Evolutionary conservation across 176 grass and related monocot genomes (phyloP).

Genomic region (Zea luxurians): DNA sequence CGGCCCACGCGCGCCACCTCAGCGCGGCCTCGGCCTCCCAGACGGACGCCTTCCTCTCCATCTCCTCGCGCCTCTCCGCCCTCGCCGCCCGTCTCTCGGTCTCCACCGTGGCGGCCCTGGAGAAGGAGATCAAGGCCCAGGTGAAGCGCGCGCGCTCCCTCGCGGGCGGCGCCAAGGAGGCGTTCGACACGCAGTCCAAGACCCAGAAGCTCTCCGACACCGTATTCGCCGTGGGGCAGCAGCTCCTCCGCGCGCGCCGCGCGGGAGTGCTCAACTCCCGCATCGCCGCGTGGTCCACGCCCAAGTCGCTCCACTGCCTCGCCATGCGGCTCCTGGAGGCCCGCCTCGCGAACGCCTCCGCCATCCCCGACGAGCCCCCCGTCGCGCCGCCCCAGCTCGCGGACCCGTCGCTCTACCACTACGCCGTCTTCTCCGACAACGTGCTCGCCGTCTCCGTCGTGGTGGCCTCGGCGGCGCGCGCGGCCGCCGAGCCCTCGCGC

Average conservation of each 20-base stretch:
- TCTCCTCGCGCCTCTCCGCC: slow-evolving; percentile 61
- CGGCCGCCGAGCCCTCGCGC: slow-evolving; percentile 56
- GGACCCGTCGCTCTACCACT: slow-evolving; percentile 72
- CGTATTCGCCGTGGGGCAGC: slow-evolving; percentile 77
- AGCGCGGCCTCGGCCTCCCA: slow-evolving; percentile 49
- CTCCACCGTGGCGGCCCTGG: slow-evolving; percentile 45
- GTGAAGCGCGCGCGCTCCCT: slow-evolving; percentile 77
- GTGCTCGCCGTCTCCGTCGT: slow-evolving; percentile 78
- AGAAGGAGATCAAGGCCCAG: slow-evolving; percentile 65
- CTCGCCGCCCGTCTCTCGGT: slow-evolving; percentile 62
- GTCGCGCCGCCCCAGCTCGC: slow-evolving; percentile 28
- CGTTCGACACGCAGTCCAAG: slow-evolving; percentile 90
- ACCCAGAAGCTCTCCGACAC: slow-evolving; percentile 88
- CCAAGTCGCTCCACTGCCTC: slow-evolving; percentile 93
- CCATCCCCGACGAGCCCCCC: slow-evolving; percentile 27
- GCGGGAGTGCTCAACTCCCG: slow-evolving; percentile 60
- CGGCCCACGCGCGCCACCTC: slow-evolving; percentile 67
- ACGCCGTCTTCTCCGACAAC: slow-evolving; percentile 80
- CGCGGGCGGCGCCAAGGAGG: slow-evolving; percentile 71
- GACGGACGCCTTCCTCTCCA: slow-evolving; percentile 57
- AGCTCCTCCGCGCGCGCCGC: slow-evolving; percentile 68
- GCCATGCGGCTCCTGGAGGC: slow-evolving; percentile 83
- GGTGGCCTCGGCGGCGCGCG: slow-evolving; percentile 68
- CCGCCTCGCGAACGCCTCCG: slow-evolving; percentile 61
- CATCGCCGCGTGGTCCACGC: slow-evolving; percentile 85